phyloP scores from a whole-genome alignment of 805 yeast genomes.

The Nadsonia fulvescens region DNA sequence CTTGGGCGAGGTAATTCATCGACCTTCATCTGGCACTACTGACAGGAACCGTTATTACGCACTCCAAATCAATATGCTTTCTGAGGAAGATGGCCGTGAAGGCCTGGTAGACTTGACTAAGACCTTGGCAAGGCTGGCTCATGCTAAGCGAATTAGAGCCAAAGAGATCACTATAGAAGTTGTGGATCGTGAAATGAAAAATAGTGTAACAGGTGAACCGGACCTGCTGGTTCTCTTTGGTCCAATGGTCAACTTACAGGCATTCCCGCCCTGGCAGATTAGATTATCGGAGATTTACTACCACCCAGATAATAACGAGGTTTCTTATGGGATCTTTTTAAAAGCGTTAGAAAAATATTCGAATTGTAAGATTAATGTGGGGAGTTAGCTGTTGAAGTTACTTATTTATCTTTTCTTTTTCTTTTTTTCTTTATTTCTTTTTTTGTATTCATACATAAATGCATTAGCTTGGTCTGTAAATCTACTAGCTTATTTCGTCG shows the following conservation, averaged over 20 bases:
- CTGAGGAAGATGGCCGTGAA: conserved; percentile 72
- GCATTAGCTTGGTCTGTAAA: too few species aligned
- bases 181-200: conserved; percentile 36
- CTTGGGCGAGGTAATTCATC: conserved; percentile 9
- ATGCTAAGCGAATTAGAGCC: conserved; percentile 37
- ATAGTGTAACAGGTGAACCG: conserved; percentile 80
- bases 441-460: not conserved
- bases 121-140: conserved; percentile 64
- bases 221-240: conserved; percentile 73
- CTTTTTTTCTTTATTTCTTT: not conserved
- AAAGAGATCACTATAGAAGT: conserved; percentile 57
- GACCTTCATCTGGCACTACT: conserved; percentile 1
- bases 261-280: conserved; percentile 96
- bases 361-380: conserved; percentile 72
- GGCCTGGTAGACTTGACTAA: conserved; percentile 77
- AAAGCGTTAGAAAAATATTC: conserved; percentile 32
- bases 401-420: conserved; percentile 1
- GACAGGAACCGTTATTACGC: conserved; percentile 8
- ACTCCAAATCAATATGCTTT: conserved; percentile 47
- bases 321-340: conserved; percentile 65
- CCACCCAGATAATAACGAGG: conserved; percentile 70
- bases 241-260: conserved; percentile 77
- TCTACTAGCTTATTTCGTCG: too few species aligned
- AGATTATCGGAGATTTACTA: conserved; percentile 80
- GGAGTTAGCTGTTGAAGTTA: conserved; percentile 19